These are phyloP conservation scores for Saraca asoca DNA, from an alignment of 331 rosid species.

Conservation along the genomic window DNA sequence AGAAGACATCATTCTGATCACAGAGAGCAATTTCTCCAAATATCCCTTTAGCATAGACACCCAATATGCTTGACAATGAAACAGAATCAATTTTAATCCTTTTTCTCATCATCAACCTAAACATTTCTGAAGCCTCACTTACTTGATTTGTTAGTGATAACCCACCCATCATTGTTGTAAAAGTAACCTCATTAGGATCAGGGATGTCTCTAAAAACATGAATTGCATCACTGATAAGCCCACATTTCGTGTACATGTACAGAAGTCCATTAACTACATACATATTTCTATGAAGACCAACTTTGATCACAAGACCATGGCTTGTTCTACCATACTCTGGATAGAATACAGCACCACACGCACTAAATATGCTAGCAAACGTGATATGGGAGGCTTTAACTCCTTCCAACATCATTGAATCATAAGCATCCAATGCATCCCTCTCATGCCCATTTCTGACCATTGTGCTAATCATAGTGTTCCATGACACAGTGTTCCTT, in stretches of 20 bases:
- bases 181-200: conserved; percentile 78
- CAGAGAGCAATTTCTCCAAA: conserved; percentile 36
- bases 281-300: conserved; percentile 58
- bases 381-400: conserved; percentile 64
- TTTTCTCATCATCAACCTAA: conserved; percentile 64
- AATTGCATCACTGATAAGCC: conserved; percentile 53
- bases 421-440: conserved; percentile 55
- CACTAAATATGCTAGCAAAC: conserved; percentile 65
- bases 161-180: conserved; percentile 73
- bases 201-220: conserved; percentile 52
- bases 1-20: conserved; percentile 32
- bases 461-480: conserved; percentile 58
- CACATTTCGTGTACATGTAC: conserved; percentile 67
- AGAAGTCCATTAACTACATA: conserved; percentile 65
- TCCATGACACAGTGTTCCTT: conserved; percentile 67
- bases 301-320: conserved; percentile 62
- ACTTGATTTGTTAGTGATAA: conserved; percentile 50
- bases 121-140: conserved; percentile 56
- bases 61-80: conserved; percentile 64
- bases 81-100: conserved; percentile 63
- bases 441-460: conserved; percentile 50
- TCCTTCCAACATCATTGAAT: conserved; percentile 52
- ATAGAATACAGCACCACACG: conserved; percentile 51
- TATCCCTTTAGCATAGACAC: conserved; percentile 55
- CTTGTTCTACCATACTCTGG: conserved; percentile 52